Conservation (phyloP, 306 rosid genomes). For the Gillenia trifoliata region DNA sequence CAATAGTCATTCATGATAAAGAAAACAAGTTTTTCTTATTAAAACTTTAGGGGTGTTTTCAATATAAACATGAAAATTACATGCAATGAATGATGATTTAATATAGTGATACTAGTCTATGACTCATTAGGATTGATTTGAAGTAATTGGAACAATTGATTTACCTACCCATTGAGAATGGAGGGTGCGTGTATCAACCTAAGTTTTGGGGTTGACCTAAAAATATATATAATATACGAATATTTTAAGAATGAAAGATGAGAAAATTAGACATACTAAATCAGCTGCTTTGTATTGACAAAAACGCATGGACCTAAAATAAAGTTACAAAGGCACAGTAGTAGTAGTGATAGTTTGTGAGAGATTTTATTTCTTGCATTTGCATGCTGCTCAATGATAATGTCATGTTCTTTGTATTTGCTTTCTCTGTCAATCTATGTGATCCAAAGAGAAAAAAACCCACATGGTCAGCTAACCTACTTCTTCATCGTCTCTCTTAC, state of each 20-base stretch:
- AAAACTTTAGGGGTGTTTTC: background rate
- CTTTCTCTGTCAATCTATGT: constrained; percentile 20
- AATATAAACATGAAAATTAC: background rate
- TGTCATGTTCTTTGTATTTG: constrained; percentile 24
- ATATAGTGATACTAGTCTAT: background rate
- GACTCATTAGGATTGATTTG: background rate
- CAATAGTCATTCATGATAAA: background rate
- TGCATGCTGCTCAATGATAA: constrained; percentile 1
- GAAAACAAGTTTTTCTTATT: background rate
- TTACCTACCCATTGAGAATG: background rate
- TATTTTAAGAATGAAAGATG: background rate
- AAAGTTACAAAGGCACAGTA: background rate
- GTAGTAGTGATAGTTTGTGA: background rate
- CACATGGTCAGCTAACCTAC: constrained; percentile 18
- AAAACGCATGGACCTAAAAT: constrained; percentile 19
- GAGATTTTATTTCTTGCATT: background rate
- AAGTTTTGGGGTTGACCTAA: background rate
- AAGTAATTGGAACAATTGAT: background rate
- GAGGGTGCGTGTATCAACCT: background rate
- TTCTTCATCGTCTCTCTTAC: background rate
- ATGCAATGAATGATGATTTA: background rate
- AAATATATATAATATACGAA: background rate
- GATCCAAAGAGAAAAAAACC: background rate
- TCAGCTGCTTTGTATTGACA: constrained; percentile 19
- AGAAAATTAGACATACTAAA: constrained; percentile 9